Conservation (phyloP, 257 asterid species). For the Solanum peruvianum region DNA sequence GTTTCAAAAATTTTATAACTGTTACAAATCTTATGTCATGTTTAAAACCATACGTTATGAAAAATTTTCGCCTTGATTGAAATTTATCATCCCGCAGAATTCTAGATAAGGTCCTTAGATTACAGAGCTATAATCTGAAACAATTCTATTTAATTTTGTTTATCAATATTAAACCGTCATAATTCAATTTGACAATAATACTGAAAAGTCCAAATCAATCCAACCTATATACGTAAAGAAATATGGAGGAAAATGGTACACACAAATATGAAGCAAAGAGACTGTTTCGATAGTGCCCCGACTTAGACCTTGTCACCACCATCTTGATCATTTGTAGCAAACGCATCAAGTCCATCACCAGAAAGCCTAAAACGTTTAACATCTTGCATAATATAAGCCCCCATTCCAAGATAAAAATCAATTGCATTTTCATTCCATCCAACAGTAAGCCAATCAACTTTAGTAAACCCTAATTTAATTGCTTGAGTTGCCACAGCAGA, state of each 20-base stretch:
- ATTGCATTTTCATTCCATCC: neutral
- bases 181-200: too few species aligned
- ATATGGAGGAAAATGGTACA: neutral
- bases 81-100: too few species aligned
- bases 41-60: too few species aligned
- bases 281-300: fast-evolving
- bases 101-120: too few species aligned
- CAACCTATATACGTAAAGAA: too few species aligned
- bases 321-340: neutral
- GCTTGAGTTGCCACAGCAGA: slow-evolving; percentile 7
- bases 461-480: neutral
- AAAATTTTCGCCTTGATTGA: too few species aligned
- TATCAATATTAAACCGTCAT: too few species aligned
- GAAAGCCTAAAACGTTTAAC: slow-evolving; percentile 9
- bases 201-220: too few species aligned
- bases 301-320: neutral
- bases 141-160: too few species aligned
- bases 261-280: neutral
- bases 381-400: neutral
- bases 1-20: too few species aligned
- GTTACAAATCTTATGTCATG: too few species aligned
- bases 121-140: too few species aligned
- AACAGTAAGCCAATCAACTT: slow-evolving; percentile 6
- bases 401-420: slow-evolving; percentile 1
- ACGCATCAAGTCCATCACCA: slow-evolving; percentile 1